phyloP scores from a whole-genome alignment of 1,284 basidiomycete species.

The Trametes polyzona region DNA sequence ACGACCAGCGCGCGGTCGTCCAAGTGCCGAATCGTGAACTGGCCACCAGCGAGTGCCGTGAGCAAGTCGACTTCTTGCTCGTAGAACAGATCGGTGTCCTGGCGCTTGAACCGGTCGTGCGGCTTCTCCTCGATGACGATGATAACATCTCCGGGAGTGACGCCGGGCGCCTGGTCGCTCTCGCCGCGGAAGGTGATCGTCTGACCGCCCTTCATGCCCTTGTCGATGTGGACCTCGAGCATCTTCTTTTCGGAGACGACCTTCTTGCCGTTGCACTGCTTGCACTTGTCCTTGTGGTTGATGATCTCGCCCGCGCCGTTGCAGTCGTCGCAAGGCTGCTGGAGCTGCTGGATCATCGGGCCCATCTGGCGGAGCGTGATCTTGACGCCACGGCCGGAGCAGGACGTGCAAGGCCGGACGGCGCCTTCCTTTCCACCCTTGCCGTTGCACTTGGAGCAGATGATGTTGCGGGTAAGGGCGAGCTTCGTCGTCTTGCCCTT shows the following conservation, averaged over 20 bases:
- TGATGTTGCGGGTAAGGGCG: conserved; percentile 93
- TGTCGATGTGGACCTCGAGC: conserved; percentile 98
- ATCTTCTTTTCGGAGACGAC: conserved; percentile 95
- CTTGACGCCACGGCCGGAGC: conserved; percentile 92
- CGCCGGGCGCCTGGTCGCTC: conserved; percentile 93
- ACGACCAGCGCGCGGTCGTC: conserved; percentile 92
- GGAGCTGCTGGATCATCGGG: conserved; percentile 99
- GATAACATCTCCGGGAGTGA: conserved; percentile 94
- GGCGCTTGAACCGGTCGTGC: conserved; percentile 75
- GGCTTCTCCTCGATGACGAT: conserved; percentile 98
- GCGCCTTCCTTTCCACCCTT: conserved; percentile 98
- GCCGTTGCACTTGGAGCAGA: conserved; percentile 93
- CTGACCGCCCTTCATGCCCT: conserved; percentile 98
- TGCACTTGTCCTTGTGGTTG: conserved; percentile 93
- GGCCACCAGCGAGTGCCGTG: conserved; percentile 92
- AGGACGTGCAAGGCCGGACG: conserved; percentile 80
- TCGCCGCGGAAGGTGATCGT: conserved; percentile 95
- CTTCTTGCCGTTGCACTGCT: conserved; percentile 96
- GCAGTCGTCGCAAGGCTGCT: conserved; percentile 94
- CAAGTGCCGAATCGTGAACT: conserved; percentile 90
- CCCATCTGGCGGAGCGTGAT: conserved; percentile 95
- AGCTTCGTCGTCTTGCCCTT: conserved; percentile 99
- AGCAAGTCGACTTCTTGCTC: conserved; percentile 93
- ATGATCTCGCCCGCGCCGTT: conserved; percentile 92
- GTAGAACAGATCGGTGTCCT: conserved; percentile 88